Conservation (phyloP, 352 stramenopile species). For the Globisporangium canariense region DNA sequence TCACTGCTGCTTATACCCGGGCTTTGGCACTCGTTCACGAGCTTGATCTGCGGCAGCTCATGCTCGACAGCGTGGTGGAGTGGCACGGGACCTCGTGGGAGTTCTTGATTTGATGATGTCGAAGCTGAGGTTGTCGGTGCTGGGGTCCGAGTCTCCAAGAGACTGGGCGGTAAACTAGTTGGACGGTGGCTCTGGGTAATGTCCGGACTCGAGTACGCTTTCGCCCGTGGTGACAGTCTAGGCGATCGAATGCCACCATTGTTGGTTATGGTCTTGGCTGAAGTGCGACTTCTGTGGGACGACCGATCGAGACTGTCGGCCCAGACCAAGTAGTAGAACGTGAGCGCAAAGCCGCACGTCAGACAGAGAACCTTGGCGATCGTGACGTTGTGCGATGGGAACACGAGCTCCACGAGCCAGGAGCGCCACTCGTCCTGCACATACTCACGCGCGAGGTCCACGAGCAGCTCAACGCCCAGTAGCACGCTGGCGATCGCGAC, state of each 20-base stretch:
- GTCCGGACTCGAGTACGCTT: background rate
- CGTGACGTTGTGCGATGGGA: slow-evolving; percentile 47
- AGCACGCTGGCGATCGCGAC: slow-evolving; percentile 4
- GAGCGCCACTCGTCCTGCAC: slow-evolving; percentile 19
- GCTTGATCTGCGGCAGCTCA: slow-evolving; percentile 31
- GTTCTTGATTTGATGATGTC: background rate
- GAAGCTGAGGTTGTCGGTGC: background rate
- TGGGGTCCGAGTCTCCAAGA: background rate
- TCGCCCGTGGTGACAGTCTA: background rate
- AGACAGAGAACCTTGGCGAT: slow-evolving; percentile 39
- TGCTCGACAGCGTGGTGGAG: background rate
- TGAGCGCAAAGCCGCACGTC: slow-evolving; percentile 30
- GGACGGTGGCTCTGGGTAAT: background rate
- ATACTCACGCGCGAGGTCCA: background rate
- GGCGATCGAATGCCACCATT: background rate
- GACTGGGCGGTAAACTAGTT: background rate
- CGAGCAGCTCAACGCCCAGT: background rate
- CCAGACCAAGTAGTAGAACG: slow-evolving; percentile 33
- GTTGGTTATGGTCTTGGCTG: background rate
- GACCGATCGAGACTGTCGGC: background rate
- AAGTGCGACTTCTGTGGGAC: background rate
- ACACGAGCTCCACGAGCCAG: slow-evolving; percentile 32
- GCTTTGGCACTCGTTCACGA: slow-evolving; percentile 27
- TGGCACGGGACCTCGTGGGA: background rate
- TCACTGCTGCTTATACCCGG: slow-evolving; percentile 9